Conservation (phyloP, 1,284 basidiomycete genomes). For the Fistulinella staudtii region DNA sequence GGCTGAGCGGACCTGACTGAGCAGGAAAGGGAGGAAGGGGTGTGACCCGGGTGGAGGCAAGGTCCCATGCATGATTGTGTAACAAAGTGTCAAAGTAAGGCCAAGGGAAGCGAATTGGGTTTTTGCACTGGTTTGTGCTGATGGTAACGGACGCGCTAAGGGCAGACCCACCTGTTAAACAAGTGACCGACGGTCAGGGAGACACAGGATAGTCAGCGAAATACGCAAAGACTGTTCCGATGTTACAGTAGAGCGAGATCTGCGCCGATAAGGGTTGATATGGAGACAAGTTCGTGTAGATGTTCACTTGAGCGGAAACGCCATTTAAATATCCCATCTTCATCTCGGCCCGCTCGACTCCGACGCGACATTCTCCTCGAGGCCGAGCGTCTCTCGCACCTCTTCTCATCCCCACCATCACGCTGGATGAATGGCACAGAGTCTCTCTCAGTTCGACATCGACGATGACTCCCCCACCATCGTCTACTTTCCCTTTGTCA, state of each 20-base stretch:
- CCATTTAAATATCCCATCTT: conserved; percentile 2
- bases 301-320: not conserved
- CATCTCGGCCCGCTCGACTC: not conserved
- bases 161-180: no score
- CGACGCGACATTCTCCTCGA: conserved; percentile 29
- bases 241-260: conserved; percentile 9
- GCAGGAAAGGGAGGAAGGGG: conserved; percentile 50
- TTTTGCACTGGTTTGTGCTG: conserved; percentile 21
- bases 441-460: conserved; percentile 46
- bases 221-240: no score
- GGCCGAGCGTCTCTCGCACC: conserved; percentile 21
- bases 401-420: conserved; percentile 5
- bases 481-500: conserved; percentile 54
- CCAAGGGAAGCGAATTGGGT: no score
- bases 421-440: conserved; percentile 51
- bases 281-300: conserved; percentile 11
- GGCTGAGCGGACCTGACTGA: conserved; percentile 43
- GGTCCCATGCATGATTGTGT: conserved; percentile 12
- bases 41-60: conserved; percentile 42
- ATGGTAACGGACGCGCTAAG: conserved; percentile 12
- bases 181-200: not conserved
- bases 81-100: not conserved
- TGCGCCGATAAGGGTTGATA: conserved; percentile 18
- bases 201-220: no score
- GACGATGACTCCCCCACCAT: conserved; percentile 66